Percentiles rank a stretch among this genome's conserved stretches.
Evolutionary conservation across 495 filamentous ascomycete genomes (phyloP).

Genomic region (Aspergillus olivimuriae): DNA sequence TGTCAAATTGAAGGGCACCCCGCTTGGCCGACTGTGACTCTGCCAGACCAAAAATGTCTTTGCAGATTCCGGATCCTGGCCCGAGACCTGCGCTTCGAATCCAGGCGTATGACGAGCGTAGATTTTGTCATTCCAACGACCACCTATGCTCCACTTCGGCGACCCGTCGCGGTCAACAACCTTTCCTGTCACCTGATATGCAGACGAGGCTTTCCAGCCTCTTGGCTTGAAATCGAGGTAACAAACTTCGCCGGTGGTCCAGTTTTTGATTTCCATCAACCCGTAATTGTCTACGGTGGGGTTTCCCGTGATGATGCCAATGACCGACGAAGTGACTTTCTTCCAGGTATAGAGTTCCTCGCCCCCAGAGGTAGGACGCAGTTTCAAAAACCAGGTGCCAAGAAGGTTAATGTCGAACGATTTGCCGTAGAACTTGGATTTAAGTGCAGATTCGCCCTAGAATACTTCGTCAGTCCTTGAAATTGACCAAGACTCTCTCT

Average conservation of each 20-base stretch:
- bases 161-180: constrained; percentile 67
- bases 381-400: constrained; percentile 91
- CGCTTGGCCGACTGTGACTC: constrained; percentile 68
- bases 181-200: constrained; percentile 81
- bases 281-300: constrained; percentile 98
- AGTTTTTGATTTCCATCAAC: constrained; percentile 94
- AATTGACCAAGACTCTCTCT: background rate
- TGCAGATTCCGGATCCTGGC: constrained; percentile 40
- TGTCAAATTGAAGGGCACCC: constrained; percentile 93
- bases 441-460: constrained; percentile 86
- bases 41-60: constrained; percentile 93
- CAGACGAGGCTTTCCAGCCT: constrained; percentile 88
- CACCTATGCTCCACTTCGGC: constrained; percentile 81
- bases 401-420: constrained; percentile 95
- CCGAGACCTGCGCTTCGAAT: constrained; percentile 68
- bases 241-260: constrained; percentile 86
- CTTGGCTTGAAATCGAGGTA: constrained; percentile 91
- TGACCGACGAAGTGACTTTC: constrained; percentile 95
- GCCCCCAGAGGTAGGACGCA: constrained; percentile 70
- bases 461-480: constrained; percentile 8
- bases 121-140: constrained; percentile 95
- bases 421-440: constrained; percentile 96
- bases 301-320: constrained; percentile 95
- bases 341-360: constrained; percentile 98
- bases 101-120: constrained; percentile 91